Base-by-base conservation (phyloP, 1,284 basidiomycete genomes). In the Cronartium quercuum region DNA sequence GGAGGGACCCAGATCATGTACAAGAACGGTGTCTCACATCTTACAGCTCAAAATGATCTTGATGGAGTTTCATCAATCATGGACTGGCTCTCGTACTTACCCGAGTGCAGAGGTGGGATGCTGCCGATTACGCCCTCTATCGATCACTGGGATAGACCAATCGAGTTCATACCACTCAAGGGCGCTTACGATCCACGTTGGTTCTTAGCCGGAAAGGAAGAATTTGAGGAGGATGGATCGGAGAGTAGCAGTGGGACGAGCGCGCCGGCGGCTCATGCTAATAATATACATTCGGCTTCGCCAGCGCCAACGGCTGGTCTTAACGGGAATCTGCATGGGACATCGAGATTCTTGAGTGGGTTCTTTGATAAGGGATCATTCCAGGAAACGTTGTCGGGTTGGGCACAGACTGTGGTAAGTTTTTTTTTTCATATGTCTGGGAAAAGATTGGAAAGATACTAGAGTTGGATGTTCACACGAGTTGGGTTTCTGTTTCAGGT, bases 1-100 rank as follows among this genome's bases (percentile, higher is more conserved):
- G 96, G 96, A 81, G 96, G 96, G 76, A 98, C 96, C 44, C 82
- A 86, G 81, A 98, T 98, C 85, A 97, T 98, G 94, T 91, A 94
- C 88, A 95, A 95, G 87, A 98, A 98, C 82, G 96, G 96, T 84
- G 92, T 98, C 70, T 97, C 95, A 15, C 96, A 99, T 82, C 84
- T 98, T 68, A 94, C 91, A 2, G 94, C 95, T 35, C 88, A 87
- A 79, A 95, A 94, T 81, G 96, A 99, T 82, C 85, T 98, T 42
- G 91, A 97, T 82, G 94, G 94, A 78, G 92, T 94, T 24, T 88
- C 89, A 12, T 90, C 94, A 76, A 96, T 96, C 79, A 84, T 98
- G 76, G 89, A 93, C 80, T 98, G 96, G 94, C 83, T 99, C 78
- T 92, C 94, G 18, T 99, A 92, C 82, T 87, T 98, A 29, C 95